A percentile compares a stretch with the other conserved stretches of the same genome.
Conservation (phyloP, 2,329 filamentous ascomycete genomes). For the Epichloe sibirici region DNA sequence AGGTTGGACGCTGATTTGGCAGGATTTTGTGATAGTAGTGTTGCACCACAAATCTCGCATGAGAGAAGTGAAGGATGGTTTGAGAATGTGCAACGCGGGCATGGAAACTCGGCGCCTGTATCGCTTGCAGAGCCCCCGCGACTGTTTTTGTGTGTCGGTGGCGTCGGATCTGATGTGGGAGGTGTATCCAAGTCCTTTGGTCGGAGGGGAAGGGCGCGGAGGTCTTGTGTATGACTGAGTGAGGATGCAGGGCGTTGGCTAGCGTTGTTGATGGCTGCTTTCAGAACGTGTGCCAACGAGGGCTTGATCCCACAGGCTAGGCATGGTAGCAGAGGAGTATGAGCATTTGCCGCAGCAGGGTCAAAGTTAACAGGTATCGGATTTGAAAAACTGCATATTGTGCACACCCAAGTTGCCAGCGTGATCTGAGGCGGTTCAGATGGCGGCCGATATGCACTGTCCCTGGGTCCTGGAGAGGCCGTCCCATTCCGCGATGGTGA, state of each 20-base stretch:
- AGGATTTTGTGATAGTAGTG: slow-evolving; percentile 47
- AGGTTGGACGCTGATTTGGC: slow-evolving; percentile 20
- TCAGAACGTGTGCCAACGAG: slow-evolving; percentile 66
- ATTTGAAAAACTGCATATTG: slow-evolving; percentile 92
- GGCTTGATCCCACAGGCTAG: slow-evolving; percentile 91
- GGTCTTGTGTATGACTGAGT: not conserved
- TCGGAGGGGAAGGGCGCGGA: not conserved
- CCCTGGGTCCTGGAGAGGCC: slow-evolving; percentile 33
- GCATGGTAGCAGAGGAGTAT: slow-evolving; percentile 75
- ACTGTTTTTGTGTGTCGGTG: not conserved
- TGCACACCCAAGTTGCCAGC: slow-evolving; percentile 83
- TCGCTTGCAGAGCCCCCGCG: slow-evolving; percentile 3
- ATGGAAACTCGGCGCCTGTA: slow-evolving; percentile 41
- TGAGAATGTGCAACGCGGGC: slow-evolving; percentile 82
- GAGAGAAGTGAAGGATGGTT: slow-evolving; percentile 79
- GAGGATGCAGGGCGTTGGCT: slow-evolving; percentile 34
- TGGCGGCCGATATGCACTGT: slow-evolving; percentile 28
- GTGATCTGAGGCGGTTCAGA: slow-evolving; percentile 32
- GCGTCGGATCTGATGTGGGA: not conserved
- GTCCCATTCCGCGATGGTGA: slow-evolving; percentile 33
- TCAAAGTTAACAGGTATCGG: slow-evolving; percentile 90
- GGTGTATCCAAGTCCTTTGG: not conserved
- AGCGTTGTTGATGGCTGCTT: slow-evolving; percentile 71
- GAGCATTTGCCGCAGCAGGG: slow-evolving; percentile 62
- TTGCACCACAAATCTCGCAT: slow-evolving; percentile 85